Conservation (phyloP, 805 yeast genomes). For the Debaryomyces castellii region DNA sequence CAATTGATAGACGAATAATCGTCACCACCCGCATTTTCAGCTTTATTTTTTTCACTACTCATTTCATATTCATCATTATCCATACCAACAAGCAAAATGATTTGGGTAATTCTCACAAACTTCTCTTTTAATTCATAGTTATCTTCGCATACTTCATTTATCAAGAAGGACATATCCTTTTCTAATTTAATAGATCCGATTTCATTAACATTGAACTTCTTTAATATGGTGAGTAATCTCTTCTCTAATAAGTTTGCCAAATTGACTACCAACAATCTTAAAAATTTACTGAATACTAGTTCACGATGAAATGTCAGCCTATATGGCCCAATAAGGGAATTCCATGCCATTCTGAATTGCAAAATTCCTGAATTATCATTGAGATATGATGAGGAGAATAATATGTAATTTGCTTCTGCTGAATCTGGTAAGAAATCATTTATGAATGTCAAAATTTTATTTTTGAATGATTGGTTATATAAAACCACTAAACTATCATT, state of each 20-base stretch:
- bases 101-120: slow-evolving; percentile 79
- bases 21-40: slow-evolving; percentile 36
- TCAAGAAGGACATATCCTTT: slow-evolving; percentile 71
- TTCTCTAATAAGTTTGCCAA: slow-evolving; percentile 61
- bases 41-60: slow-evolving; percentile 27
- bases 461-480: slow-evolving; percentile 49
- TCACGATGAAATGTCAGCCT: slow-evolving; percentile 51
- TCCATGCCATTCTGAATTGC: slow-evolving; percentile 66
- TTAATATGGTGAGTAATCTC: slow-evolving; percentile 63
- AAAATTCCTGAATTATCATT: slow-evolving; percentile 35
- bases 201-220: slow-evolving; percentile 63
- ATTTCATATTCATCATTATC: slow-evolving; percentile 60
- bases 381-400: slow-evolving; percentile 25
- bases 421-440: slow-evolving; percentile 43
- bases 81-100: slow-evolving; percentile 76
- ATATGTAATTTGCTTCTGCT: slow-evolving; percentile 27
- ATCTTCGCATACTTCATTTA: slow-evolving; percentile 70
- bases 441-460: slow-evolving; percentile 41
- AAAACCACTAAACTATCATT: slow-evolving; percentile 47
- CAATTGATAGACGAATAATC: slow-evolving; percentile 51
- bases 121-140: slow-evolving; percentile 73
- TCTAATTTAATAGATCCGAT: slow-evolving; percentile 83
- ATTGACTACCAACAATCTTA: slow-evolving; percentile 49
- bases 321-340: slow-evolving; percentile 62
- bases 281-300: slow-evolving; percentile 50